Conservation (phyloP, 2,329 filamentous ascomycete species). For the Trichocomaceae sp. region DNA sequence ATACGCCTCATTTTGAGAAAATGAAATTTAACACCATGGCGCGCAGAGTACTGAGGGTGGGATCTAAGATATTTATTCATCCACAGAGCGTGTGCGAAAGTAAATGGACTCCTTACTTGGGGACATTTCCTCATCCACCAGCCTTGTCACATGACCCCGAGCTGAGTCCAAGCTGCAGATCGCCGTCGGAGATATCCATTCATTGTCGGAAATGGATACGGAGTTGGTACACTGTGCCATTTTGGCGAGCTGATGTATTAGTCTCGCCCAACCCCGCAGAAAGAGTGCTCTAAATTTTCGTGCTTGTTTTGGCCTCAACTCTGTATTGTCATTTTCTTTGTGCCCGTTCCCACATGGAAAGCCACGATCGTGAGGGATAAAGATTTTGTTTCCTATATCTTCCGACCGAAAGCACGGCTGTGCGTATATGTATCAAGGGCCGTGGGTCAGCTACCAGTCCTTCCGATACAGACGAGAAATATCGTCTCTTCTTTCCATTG, state of each 20-base stretch:
- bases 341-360: neutral
- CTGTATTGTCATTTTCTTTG: neutral
- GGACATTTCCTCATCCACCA: no score
- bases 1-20: no score
- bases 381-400: neutral
- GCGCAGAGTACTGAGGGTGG: no score
- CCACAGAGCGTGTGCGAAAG: no score
- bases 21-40: no score
- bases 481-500: neutral
- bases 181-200: no score
- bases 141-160: neutral
- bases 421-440: neutral
- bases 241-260: neutral
- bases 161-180: no score
- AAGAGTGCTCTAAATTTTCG: neutral
- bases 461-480: neutral
- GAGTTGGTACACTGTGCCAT: neutral
- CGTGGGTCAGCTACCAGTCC: no score
- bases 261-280: neutral
- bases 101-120: no score
- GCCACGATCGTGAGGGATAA: neutral
- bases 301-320: neutral
- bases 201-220: no score
- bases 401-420: no score
- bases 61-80: no score